Evolutionary conservation across 1,284 basidiomycete genomes (phyloP), one percentile per base, ranked within the genome.

Genomic region (Porodaedalea pini): DNA sequence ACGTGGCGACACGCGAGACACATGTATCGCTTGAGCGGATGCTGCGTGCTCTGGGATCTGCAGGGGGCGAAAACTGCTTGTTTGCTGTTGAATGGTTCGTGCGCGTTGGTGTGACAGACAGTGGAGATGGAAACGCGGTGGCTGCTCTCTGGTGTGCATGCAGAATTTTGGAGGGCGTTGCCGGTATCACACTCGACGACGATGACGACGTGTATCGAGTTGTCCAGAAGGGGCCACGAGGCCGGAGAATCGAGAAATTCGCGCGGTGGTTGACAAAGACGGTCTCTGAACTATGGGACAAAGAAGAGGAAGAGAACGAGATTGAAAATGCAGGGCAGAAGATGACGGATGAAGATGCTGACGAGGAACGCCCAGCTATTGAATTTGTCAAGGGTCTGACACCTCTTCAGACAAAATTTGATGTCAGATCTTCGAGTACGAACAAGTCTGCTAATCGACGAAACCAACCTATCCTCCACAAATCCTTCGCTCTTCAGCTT

Each of bases 71-170:
- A 57, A 73, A 75, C 4, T 83, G 83, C 49, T 72, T 94, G 25
- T 88, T 81, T 65, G 75, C 90, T 1, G 80, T 92, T 3, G 93
- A 96, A 63, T 92, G 92, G 83, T 92, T 97, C 65, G 65, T 83
- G 10, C 75, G 75, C 43, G 77, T 88, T 13, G 90, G 85, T 21
- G 31, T 21, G 69, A 74, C 56, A 66, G 68, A 56, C 71, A 17
- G 40, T 13, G 77, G 29, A 27, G 75, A 76, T 7, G 70, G 66
- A 7, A 73, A 77, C 36, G 78, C 85, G 2, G 83, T 84, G 1
- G 81, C 91, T 0, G 90, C 90, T 1, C 73, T 94, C n/a, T 95
- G 92, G 90, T 89, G 89, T 65, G 86, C 88, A 0, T 79, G 81
- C 60, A 76, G 80, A 51, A 69, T 96, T 0, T 69, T 96, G 54